These are phyloP conservation scores for Halophytophthora batemanensis DNA, from an alignment of 352 stramenopile genomes.

Conservation along the genomic window DNA sequence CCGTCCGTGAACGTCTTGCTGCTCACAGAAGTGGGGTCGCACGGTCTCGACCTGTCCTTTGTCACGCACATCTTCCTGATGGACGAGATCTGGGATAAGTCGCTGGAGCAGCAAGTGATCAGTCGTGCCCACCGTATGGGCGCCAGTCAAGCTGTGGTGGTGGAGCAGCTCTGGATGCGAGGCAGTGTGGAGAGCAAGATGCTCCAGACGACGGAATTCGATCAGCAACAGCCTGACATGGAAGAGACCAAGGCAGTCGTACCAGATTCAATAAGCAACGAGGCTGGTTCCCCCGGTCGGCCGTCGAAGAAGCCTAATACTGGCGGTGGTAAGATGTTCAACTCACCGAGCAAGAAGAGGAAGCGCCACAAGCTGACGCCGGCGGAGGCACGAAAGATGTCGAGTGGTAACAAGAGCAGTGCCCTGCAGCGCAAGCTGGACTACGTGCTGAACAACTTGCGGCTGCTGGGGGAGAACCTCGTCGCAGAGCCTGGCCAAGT, in stretches of 20 bases:
- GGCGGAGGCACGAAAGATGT: constrained; percentile 14
- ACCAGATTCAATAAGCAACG: constrained; percentile 11
- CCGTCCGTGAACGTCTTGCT: constrained; percentile 90
- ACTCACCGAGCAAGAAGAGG: constrained; percentile 28
- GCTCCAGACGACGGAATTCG: constrained; percentile 39
- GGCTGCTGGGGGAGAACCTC: constrained; percentile 33
- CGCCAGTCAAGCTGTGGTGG: constrained; percentile 85
- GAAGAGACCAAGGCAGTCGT: constrained; percentile 9
- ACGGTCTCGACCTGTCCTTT: constrained; percentile 97
- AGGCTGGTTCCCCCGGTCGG: constrained; percentile 13
- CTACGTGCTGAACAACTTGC: constrained; percentile 50
- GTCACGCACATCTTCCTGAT: constrained; percentile 98
- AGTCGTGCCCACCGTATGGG: constrained; percentile 96
- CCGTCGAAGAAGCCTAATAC: constrained; percentile 29
- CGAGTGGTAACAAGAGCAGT: constrained; percentile 38
- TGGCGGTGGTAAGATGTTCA: constrained; percentile 31
- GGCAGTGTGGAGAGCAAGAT: constrained; percentile 82
- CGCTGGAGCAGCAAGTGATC: constrained; percentile 94
- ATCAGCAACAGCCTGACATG: constrained; percentile 8
- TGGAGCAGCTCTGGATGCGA: constrained; percentile 92
- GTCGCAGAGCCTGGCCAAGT: constrained; percentile 43
- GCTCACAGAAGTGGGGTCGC: constrained; percentile 91
- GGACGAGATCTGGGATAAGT: constrained; percentile 96
- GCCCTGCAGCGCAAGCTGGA: constrained; percentile 41
- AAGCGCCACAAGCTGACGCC: constrained; percentile 21